Base-by-base conservation (phyloP, 805 yeast genomes). In the Barnettozyma sucrosica region DNA sequence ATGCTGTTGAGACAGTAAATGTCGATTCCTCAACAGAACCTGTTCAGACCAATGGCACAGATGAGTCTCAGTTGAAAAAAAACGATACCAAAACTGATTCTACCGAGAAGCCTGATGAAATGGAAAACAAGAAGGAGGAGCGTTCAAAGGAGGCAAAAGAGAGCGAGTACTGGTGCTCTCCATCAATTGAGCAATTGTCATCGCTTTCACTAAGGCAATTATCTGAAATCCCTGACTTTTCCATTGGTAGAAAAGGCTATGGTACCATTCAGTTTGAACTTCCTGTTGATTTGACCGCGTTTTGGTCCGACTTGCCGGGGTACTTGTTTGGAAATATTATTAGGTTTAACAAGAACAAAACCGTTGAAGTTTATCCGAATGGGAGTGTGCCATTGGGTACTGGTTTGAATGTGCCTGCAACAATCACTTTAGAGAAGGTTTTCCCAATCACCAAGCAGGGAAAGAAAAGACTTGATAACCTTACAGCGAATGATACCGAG, bases 361-460 rank as follows among this genome's bases (percentile, higher is more conserved):
- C 76, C 3, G 79, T 85, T 1, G 77, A 77, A 50, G 88, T 83
- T 0, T 83, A 85, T 55, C 79, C 81, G n/a, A 75, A 76, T 28
- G 74, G 65, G n/a, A 79, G 81, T 46, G 89, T 89, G 2, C 70
- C 80, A 0, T 61, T 76, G 36, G 93, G 93, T 0, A 65, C 71
- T 47, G 93, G 90, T 1, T 59, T 86, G 45, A 86, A 86, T 58
- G 85, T 84, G 18, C 90, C 90, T 6, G 89, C 93, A 0, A 81
- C 82, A 0, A 77, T 85, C 6, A 79, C 87, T 0, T 55, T 85
- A 36, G 88, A 83, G 57, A 75, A 75, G 36, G 71, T 81, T 23
- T 77, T 68, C 51, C 89, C 90, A 3, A 56, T 65, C 9, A 43
- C 48, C 2, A 61, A 54, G 44, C 37, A 61, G 5, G 64, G 63